Conservation (phyloP, 805 yeast species). For the Cyberlindnera misumaiensis region DNA sequence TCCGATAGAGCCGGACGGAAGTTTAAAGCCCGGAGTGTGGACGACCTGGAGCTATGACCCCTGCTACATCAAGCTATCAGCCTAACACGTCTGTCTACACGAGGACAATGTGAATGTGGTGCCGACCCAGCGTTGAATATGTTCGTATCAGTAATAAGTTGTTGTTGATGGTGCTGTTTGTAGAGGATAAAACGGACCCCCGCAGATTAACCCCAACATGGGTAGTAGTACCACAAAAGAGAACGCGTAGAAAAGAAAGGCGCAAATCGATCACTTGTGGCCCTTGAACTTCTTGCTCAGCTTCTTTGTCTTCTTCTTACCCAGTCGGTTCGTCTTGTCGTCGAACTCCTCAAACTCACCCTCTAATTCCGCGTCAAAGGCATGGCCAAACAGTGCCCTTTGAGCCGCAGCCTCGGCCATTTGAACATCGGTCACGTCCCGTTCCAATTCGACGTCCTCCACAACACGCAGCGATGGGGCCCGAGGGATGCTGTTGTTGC, state of each 20-base stretch:
- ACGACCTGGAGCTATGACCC: slow-evolving; percentile 33
- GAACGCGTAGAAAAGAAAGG: background rate
- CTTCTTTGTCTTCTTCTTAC: slow-evolving; percentile 15
- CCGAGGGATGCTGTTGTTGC: background rate
- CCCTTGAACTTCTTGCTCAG: slow-evolving; percentile 6
- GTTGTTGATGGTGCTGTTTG: too few relatives aligned
- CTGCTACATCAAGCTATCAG: too few relatives aligned
- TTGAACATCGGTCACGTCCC: slow-evolving; percentile 15
- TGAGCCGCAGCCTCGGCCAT: slow-evolving; percentile 14
- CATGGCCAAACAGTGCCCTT: background rate
- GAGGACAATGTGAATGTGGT: too few relatives aligned
- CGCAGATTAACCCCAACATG: too few relatives aligned
- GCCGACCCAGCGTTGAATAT: too few relatives aligned
- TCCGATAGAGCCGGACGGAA: slow-evolving; percentile 79
- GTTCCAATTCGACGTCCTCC: slow-evolving; percentile 13
- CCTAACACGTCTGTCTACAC: too few relatives aligned
- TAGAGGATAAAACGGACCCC: too few relatives aligned
- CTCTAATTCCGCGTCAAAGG: background rate
- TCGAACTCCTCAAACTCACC: slow-evolving; percentile 10
- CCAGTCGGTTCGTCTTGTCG: slow-evolving; percentile 13
- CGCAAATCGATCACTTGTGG: background rate
- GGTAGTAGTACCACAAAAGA: background rate
- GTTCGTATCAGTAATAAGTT: too few relatives aligned
- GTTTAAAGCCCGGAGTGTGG: slow-evolving; percentile 75
- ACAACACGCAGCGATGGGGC: slow-evolving; percentile 6